phyloP scores from a whole-genome alignment of 768 basidiomycete genomes.

The Serendipita sp. region DNA sequence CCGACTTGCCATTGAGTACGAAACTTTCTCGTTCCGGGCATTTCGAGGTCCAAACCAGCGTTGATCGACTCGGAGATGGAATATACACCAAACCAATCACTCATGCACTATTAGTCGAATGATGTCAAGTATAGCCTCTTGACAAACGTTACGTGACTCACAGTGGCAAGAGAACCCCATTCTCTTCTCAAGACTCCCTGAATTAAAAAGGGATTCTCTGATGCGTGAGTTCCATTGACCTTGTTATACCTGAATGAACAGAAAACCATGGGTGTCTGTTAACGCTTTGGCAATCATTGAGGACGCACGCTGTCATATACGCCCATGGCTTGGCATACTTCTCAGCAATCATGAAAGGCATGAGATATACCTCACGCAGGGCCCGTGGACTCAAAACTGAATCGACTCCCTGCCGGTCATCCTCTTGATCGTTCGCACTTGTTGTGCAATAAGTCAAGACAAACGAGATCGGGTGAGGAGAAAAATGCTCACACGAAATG shows the following conservation, averaged over 20 bases:
- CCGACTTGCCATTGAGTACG: conserved; percentile 13
- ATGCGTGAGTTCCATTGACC: conserved; percentile 44
- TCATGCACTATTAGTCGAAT: neutral
- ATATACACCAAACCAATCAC: conserved; percentile 28
- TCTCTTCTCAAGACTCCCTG: conserved; percentile 43
- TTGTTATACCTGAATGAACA: conserved; percentile 29
- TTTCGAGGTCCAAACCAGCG: conserved; percentile 49
- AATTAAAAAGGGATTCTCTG: conserved; percentile 36
- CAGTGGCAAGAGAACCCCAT: conserved; percentile 45
- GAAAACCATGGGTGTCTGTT: conserved; percentile 15
- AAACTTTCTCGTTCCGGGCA: conserved; percentile 43
- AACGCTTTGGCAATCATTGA: neutral
- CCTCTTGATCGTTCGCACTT: conserved; percentile 72
- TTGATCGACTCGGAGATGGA: conserved; percentile 32
- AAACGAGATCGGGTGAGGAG: neutral
- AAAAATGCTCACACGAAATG: conserved; percentile 32
- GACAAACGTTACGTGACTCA: conserved; percentile 13
- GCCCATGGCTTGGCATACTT: conserved; percentile 44
- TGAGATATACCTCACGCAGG: conserved; percentile 42
- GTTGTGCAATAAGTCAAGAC: neutral
- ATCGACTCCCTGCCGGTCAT: conserved; percentile 44
- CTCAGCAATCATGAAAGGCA: conserved; percentile 39
- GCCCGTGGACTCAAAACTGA: conserved; percentile 34
- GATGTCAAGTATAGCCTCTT: too few relatives aligned
- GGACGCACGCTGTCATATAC: conserved; percentile 44